Evolutionary conservation across 164 flowering plant genomes (phyloP), one percentile per base, ranked within the genome.

Genomic region (Buxus sempervirens): DNA sequence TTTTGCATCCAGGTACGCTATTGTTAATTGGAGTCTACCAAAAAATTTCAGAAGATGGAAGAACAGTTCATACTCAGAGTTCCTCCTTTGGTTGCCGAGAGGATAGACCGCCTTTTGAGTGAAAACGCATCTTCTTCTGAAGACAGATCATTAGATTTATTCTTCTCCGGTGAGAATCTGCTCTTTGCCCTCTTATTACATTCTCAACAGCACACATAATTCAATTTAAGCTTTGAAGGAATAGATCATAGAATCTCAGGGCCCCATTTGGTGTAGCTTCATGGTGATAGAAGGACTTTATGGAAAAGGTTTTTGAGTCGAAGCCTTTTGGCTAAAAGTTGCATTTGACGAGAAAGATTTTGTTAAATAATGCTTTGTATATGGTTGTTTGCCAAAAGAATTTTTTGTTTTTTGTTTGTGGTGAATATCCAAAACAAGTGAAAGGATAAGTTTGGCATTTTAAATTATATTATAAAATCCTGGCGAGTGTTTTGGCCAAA

Each of bases 31-130:
- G 51, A 45, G 1, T 45, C 51, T 6, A 45, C 18, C 5, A 1
- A 45, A 15, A 45, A 10, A 5, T 15, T 25, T 48, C 10, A 24
- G 38, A 12, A 63, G 4, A 89, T 93, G 98, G 97, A 90, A 74
- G 98, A 93, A 71, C 97, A 90, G 60, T 93, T 93, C 73, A 79
- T 93, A 62, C 82, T 93, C 21, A 79, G 98, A 48, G 97, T 90
- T 74, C 92, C 98, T 60, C 96, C 98, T 62, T 80, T 88, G 36
- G 74, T 93, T 65, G 89, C 97, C 26, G 91, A 90, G 78, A 81
- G 83, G 21, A 83, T 90, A 27, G 92, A 90, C 27, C 86, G 78
- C 54, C 90, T 93, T 61, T 71, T 93, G 61, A 82, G 65, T 70
- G 96, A 93, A 67, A 81, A 78, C 63, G 75, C 84, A 21, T 79